Percentiles rank a stretch among this genome's conserved stretches.
Evolutionary conservation across 306 rosid genomes (phyloP).

Genomic region (Astragalus membranaceus): DNA sequence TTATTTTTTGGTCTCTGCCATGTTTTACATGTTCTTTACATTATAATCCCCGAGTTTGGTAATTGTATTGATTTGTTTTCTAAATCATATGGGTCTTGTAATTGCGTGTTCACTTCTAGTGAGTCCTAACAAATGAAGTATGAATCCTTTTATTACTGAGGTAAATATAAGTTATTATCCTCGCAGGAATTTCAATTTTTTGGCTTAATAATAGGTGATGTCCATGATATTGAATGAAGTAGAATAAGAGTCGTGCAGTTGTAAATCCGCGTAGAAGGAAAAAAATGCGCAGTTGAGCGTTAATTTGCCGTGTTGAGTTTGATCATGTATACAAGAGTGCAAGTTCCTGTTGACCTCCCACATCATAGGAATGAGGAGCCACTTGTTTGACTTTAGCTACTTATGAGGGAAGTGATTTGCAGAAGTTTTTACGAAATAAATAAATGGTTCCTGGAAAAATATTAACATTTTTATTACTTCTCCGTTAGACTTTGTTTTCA

Average conservation of each 20-base stretch:
- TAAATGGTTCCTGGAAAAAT: too few species aligned
- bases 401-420: background rate
- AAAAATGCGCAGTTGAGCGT: background rate
- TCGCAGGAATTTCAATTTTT: too few species aligned
- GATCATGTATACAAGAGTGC: background rate
- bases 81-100: background rate
- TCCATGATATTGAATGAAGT: background rate
- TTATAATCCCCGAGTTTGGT: background rate
- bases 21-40: background rate
- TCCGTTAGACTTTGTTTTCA: too few species aligned
- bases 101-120: too few species aligned
- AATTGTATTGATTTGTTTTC: background rate
- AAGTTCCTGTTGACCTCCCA: background rate
- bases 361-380: background rate
- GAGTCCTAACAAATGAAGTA: too few species aligned
- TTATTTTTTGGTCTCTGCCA: background rate
- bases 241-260: background rate
- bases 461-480: too few species aligned
- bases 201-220: too few species aligned
- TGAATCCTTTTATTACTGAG: too few species aligned
- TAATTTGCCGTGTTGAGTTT: background rate
- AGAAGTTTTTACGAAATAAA: too few species aligned
- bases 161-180: too few species aligned
- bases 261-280: slow-evolving; percentile 4
- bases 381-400: slow-evolving; percentile 19